Evolutionary conservation across 225 moss, liverwort and hornwort genomes (phyloP).

Genomic region (Straminergon stramineum): DNA sequence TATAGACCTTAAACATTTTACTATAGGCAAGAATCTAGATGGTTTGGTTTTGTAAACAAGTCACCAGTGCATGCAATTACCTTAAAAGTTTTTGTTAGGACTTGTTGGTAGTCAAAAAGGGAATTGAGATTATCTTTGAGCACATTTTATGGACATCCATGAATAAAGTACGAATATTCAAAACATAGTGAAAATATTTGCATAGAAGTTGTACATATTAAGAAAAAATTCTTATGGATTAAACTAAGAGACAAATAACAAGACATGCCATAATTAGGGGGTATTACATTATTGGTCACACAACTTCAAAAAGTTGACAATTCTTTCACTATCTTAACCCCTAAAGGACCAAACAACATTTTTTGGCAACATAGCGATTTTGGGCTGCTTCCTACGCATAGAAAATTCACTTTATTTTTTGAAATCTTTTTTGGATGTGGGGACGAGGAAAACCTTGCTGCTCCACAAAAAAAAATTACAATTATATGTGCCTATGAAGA

Average conservation of each 20-base stretch:
- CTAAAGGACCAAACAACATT: too few species aligned
- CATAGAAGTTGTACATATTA: background rate
- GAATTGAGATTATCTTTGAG: background rate
- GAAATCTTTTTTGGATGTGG: too few species aligned
- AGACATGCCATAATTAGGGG: background rate
- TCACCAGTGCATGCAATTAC: background rate
- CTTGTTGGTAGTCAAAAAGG: background rate
- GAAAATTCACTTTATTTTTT: too few species aligned
- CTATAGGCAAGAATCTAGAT: background rate
- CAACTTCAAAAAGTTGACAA: background rate
- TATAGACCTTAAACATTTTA: background rate
- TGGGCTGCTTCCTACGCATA: too few species aligned
- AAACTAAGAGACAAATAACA: fast-evolving
- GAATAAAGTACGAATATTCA: background rate
- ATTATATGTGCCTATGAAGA: too few species aligned
- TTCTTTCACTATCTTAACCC: background rate
- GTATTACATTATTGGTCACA: too few species aligned
- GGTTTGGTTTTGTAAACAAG: background rate
- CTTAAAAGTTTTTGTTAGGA: background rate
- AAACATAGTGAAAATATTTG: background rate
- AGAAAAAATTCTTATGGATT: background rate
- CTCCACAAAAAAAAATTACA: too few species aligned
- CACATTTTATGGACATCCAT: background rate
- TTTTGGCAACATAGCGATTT: too few species aligned
- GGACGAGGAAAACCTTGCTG: too few species aligned